Conservation (phyloP, 73 alveolate genomes). For the Tetrahymena thermophila region DNA sequence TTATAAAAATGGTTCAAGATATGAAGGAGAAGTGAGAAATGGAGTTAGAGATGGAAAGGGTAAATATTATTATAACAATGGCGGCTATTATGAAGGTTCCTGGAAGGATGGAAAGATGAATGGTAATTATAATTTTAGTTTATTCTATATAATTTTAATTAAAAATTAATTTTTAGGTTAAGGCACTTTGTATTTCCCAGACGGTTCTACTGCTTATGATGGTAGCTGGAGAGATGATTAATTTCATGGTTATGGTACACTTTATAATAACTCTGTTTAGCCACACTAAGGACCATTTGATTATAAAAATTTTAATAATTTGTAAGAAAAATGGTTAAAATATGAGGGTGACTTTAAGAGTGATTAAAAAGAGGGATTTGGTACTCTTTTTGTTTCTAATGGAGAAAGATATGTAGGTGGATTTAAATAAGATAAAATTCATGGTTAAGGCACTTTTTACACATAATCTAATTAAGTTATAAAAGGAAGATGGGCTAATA, state of each 20-base stretch:
- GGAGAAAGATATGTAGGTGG: conserved; percentile 44
- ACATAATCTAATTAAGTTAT: conserved; percentile 4
- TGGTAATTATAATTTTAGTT: conserved; percentile 4
- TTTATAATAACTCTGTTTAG: conserved; percentile 10
- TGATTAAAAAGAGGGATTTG: conserved; percentile 35
- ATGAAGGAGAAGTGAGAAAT: conserved; percentile 55
- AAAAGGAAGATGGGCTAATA: conserved; percentile 29
- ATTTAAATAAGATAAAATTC: conserved; percentile 15
- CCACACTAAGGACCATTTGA: conserved; percentile 9
- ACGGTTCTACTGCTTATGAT: conserved; percentile 27
- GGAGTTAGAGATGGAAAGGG: conserved; percentile 76
- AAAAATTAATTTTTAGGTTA: conserved; percentile 36
- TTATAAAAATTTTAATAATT: not conserved
- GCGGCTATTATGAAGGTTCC: conserved; percentile 65
- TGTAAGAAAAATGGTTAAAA: conserved; percentile 19
- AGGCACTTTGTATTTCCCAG: conserved; percentile 12
- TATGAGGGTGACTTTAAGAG: conserved; percentile 35
- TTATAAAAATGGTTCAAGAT: conserved; percentile 65
- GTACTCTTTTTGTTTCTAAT: conserved; percentile 12
- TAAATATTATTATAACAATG: conserved; percentile 50
- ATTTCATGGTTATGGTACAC: conserved; percentile 27
- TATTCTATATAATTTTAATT: not conserved
- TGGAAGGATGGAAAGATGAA: conserved; percentile 55
- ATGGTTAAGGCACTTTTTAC: conserved; percentile 30
- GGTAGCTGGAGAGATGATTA: conserved; percentile 36